Evolutionary conservation across 2,329 filamentous ascomycete genomes (phyloP), one percentile per base, ranked within the genome.

Genomic region (Paecilomyces niveus): DNA sequence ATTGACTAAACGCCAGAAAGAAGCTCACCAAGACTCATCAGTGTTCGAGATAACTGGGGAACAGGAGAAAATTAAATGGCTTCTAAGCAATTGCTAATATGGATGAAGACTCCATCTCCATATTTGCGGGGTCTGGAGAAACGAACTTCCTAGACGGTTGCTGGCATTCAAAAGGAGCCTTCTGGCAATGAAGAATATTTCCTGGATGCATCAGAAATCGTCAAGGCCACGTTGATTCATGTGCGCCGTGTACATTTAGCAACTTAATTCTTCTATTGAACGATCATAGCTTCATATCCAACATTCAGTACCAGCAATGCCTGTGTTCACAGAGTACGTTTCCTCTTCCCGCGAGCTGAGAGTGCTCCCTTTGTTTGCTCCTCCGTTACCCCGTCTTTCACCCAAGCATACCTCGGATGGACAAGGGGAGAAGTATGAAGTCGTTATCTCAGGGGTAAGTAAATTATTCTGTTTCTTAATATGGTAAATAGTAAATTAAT

Each of bases 361-460:
- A 56, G 70, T 75, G 11, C 67, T 72, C 13, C 74, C 74, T 15
- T 74, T 74, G 6, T 74, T 76, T 59, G 72, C 72, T 10, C 68
- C 69, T 32, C 74, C 75, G 51, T 62, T 77, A 18, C 73, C 75
- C 51, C 69, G 72, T 33, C 61, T 76, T 5, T 63, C 70, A 0
- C 67, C 70, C 1, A 54, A 57, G 26, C 62, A 65, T 13, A 59
- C 63, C 4, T 51, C 60, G 11, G 51, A 54, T 45, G 57, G 49
- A 11, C 59, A 59, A 32, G 61, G 59, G 3, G 73, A 73, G 45
- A 71, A 65, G 57, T 77, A 77, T 65, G 76, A 79, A 61, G 75
- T 78, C 2, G 66, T 78, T 1, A 64, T 79, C 11, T 69, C 72
- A 10, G 76, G 77, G 50, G 72, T 74, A 66, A 57, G 68, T 60